Conservation (phyloP, 306 rosid species). For the Vigna unguiculata region DNA sequence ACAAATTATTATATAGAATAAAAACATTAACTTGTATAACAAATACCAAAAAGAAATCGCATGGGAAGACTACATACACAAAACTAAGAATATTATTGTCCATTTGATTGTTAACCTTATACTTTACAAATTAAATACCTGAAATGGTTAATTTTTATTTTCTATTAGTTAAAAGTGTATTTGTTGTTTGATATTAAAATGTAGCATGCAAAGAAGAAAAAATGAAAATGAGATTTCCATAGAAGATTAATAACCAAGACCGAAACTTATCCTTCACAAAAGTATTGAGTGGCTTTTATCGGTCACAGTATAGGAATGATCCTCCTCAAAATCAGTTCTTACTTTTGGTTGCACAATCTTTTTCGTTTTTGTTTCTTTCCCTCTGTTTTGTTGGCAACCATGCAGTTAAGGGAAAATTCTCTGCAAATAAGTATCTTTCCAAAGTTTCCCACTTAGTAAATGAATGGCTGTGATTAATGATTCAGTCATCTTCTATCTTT, state of each 20-base stretch:
- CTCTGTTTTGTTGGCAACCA: constrained; percentile 16
- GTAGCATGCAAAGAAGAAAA: neutral
- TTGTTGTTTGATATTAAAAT: neutral
- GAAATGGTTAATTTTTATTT: neutral
- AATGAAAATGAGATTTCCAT: neutral
- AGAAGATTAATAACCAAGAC: neutral
- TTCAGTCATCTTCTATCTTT: constrained; percentile 51
- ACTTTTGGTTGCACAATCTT: neutral
- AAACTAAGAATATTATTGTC: no score
- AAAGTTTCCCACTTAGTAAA: constrained; percentile 47
- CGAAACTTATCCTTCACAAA: neutral
- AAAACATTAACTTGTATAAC: no score
- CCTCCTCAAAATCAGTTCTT: constrained; percentile 22
- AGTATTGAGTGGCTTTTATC: neutral
- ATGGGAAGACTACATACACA: no score
- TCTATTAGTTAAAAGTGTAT: no score
- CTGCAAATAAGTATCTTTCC: constrained; percentile 24
- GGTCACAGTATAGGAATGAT: neutral
- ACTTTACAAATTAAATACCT: neutral
- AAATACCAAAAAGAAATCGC: no score
- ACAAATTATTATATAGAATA: no score
- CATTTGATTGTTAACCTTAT: no score
- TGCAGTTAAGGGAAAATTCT: constrained; percentile 50
- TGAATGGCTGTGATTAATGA: constrained; percentile 51
- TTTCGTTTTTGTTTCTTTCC: constrained; percentile 11